Percentiles rank a stretch among this genome's conserved stretches.
Evolutionary conservation across 139 green algal genomes (phyloP).

Genomic region (Micromonas commoda): DNA sequence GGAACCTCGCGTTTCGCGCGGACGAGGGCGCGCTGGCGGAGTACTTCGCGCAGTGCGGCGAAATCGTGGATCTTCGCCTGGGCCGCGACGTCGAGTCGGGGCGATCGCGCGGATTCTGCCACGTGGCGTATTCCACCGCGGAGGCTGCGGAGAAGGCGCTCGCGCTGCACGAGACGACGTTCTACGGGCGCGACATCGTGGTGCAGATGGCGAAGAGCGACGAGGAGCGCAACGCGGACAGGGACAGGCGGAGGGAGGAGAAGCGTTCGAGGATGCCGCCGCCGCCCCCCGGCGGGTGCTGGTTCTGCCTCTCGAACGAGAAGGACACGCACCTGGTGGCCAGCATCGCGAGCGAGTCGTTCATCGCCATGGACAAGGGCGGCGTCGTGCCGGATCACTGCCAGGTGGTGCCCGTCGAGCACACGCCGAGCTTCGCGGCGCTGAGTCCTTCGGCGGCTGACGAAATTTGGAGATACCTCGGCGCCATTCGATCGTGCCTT

Average conservation of each 20-base stretch:
- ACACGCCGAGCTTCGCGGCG: constrained; percentile 51
- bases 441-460: constrained; percentile 37
- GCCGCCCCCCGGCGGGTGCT: constrained; percentile 54
- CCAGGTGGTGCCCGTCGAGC: constrained; percentile 78
- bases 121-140: constrained; percentile 28
- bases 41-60: constrained; percentile 61
- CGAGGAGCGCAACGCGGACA: not conserved
- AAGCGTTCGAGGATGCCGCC: constrained; percentile 20
- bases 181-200: constrained; percentile 53
- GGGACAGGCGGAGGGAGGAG: not conserved
- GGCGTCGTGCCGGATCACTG: constrained; percentile 45
- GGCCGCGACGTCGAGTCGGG: constrained; percentile 37
- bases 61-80: constrained; percentile 54
- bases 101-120: constrained; percentile 2
- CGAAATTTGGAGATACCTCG: constrained; percentile 55
- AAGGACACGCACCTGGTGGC: constrained; percentile 53
- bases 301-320: constrained; percentile 72
- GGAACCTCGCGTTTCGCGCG: constrained; percentile 57
- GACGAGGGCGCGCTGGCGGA: constrained; percentile 48
- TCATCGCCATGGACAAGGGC: constrained; percentile 78
- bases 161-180: constrained; percentile 44
- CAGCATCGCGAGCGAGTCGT: constrained; percentile 57
- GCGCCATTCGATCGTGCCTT: constrained; percentile 58
- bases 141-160: constrained; percentile 48
- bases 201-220: constrained; percentile 40